Evolutionary conservation across 2,329 filamentous ascomycete species (phyloP).

Genomic region (Verticillium isaacii): DNA sequence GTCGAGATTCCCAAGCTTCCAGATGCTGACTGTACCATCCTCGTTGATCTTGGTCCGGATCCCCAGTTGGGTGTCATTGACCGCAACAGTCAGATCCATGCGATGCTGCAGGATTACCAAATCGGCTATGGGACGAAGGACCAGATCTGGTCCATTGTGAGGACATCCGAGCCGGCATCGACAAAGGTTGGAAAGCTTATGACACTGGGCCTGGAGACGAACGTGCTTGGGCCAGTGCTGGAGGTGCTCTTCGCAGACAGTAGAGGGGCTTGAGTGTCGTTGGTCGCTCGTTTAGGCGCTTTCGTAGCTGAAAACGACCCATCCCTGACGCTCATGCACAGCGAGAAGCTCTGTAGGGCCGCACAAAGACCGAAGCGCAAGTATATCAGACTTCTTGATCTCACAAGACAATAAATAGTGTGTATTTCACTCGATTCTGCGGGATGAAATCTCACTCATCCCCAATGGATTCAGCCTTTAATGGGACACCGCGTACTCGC

Average conservation of each 20-base stretch:
- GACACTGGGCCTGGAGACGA: conserved; percentile 17
- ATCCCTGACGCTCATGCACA: too few species aligned
- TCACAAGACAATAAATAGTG: too few species aligned
- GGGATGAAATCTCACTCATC: too few species aligned
- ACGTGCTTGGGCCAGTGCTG: conserved; percentile 17
- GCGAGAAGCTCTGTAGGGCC: too few species aligned
- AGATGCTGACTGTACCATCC: neutral
- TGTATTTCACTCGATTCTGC: too few species aligned
- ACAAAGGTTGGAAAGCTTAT: conserved; percentile 18
- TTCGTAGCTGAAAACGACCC: too few species aligned
- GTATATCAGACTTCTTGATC: too few species aligned
- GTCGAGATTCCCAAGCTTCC: neutral
- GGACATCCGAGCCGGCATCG: conserved; percentile 7
- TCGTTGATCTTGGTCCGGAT: neutral
- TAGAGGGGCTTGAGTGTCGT: conserved; percentile 3
- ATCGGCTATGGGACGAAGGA: conserved; percentile 20
- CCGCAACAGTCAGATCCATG: conserved; percentile 17
- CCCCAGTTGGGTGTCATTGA: conserved; percentile 14
- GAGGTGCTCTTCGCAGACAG: conserved; percentile 21
- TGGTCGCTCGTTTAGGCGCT: too few species aligned
- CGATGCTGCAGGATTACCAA: conserved; percentile 19
- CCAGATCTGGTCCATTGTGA: conserved; percentile 18
- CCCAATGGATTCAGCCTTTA: too few species aligned
- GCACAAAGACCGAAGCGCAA: too few species aligned
- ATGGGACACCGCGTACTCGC: too few species aligned